These are phyloP conservation scores for Senna siamea DNA, from an alignment of 306 rosid species.

Conservation along the genomic window DNA sequence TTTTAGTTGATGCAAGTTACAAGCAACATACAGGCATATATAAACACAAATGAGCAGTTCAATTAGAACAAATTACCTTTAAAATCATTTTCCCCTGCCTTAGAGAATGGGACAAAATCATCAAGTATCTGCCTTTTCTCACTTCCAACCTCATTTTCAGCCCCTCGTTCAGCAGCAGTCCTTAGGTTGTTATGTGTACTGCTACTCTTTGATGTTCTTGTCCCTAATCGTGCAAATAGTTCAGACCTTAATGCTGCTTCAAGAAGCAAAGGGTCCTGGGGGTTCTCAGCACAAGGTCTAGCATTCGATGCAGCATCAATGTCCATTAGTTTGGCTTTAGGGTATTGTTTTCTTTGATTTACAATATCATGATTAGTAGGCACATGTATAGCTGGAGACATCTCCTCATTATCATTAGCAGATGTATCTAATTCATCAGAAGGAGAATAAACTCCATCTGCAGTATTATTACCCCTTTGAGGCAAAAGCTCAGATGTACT, in stretches of 20 bases:
- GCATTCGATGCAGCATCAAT: constrained; percentile 45
- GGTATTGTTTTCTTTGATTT: constrained; percentile 39
- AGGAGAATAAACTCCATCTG: constrained; percentile 67
- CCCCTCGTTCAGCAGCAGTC: constrained; percentile 52
- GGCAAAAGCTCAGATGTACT: constrained; percentile 78
- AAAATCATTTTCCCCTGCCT: constrained; percentile 43
- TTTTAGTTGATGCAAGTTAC: neutral
- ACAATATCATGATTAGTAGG: constrained; percentile 48
- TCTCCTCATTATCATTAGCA: constrained; percentile 74
- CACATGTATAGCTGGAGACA: constrained; percentile 58
- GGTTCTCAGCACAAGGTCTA: constrained; percentile 36
- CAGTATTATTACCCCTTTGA: constrained; percentile 55
- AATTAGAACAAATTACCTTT: constrained; percentile 49
- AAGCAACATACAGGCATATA: neutral
- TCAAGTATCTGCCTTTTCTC: constrained; percentile 44
- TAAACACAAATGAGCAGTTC: constrained; percentile 28
- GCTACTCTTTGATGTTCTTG: constrained; percentile 48
- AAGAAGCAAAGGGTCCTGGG: constrained; percentile 76
- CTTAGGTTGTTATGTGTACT: constrained; percentile 47
- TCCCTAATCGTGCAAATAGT: constrained; percentile 71
- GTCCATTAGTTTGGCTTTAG: constrained; percentile 45
- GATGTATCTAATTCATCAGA: constrained; percentile 63
- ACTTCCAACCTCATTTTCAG: constrained; percentile 59
- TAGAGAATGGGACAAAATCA: constrained; percentile 33
- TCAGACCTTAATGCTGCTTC: constrained; percentile 85